Base-by-base conservation (phyloP, 208 protist species). In the Trypanosoma congolense region DNA sequence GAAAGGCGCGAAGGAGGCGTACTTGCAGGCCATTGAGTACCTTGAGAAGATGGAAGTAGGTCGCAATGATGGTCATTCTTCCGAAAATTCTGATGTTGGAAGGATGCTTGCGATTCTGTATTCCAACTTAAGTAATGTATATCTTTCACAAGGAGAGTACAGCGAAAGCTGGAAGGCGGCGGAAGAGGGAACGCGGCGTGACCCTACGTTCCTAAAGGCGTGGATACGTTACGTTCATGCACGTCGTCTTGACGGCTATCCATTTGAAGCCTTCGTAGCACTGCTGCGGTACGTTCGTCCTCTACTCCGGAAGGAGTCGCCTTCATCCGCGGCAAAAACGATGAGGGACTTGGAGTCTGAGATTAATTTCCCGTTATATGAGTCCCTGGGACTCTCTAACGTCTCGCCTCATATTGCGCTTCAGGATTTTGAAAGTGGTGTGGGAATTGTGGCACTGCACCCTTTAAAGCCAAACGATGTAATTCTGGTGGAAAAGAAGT, bases 191-290 rank as follows among this genome's bases (percentile, higher is more conserved):
- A 73, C 70, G 0, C 16, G 41, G 3, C 41, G 76, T 8, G 70
- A 87, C 26, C 73, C 80, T 21, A 55, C 28, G 2, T 79, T 78
- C 22, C 45, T 75, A 18, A 92, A 89, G 61, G 61, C 78, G 25
- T 76, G 72, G 62, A 42, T 92, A 38, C 80, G 85, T 6, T 89
- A 73, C 48, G 63, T 92, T 29, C 67, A 89, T 44, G 76, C 78
- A 2, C 69, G 76, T 1, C 71, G 72, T 16, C 59, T 70, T 18
- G 73, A 19, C 18, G 80, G 81, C 1, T 87, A 72, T 61, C 65
- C 78, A 0, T 92, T 92, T 56, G 85, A 92, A 42, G 85, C 81
- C 6, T 77, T 90, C 54, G 85, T 92, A 18, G 51, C 75, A 42
- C 65, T 70, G 2, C 56, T 89, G 6, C 70, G 67, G 9, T 66